Evolutionary conservation across 2,329 filamentous ascomycete species (phyloP), one percentile per base, ranked within the genome.

Genomic region (Aspergillus ruber): DNA sequence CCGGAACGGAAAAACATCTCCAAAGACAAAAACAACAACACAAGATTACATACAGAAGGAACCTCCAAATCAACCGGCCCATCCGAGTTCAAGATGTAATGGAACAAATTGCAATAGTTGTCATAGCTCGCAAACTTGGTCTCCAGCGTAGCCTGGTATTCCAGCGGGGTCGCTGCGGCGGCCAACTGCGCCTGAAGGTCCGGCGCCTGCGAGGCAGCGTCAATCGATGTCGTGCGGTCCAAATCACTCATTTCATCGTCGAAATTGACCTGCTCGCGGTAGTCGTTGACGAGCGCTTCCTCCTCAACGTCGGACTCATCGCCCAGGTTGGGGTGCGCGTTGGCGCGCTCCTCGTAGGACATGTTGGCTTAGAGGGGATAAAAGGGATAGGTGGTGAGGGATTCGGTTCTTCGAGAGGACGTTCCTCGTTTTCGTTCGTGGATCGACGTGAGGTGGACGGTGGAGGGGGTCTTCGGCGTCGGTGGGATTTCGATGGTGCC

Each of bases 121-220:
- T 98, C 93, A 79, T 98, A 98, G 77, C 90, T 96, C 71, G 89
- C 85, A 76, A 97, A 96, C 77, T 97, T 97, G 71, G 88, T 88
- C 73, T 97, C 93, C 48, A 98, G 81, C 29, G 90, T 88, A 42
- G 93, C 93, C 66, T 93, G 90, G 73, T 95, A 97, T 69, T 98
- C 93, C 58, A 98, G 80, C 44, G 93, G 93, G 64, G 93, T 91
- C 56, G 93, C 93, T 50, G 93, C 93, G 57, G 90, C 89, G 56
- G 85, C 85, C 55, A 98, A 80, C 69, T 93, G 87, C 54, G 88
- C 86, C 75, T 97, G 90, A 63, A 98, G 88, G 67, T 97, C 93
- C 71, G 95, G 89, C 66, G 83, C 79, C 71, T 88, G 86, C 64
- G 84, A 83, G 61, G 80, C 82, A 70, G 83, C 83, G 62, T 78